Evolutionary conservation across 169 alveolate species (phyloP).

Genomic region (Eimeria falciformis): DNA sequence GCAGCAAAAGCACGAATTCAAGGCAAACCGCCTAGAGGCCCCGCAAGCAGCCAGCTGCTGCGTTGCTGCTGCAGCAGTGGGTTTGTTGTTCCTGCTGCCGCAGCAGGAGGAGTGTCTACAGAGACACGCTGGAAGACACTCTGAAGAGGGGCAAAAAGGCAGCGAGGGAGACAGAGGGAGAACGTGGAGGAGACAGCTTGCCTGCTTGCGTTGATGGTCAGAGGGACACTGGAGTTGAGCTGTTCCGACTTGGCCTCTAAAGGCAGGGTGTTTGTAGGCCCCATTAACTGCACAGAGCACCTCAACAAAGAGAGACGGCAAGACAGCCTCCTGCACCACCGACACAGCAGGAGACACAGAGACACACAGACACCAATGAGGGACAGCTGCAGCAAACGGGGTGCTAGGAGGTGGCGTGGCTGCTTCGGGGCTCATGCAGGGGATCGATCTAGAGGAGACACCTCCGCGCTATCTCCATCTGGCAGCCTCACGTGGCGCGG

Average conservation of each 20-base stretch:
- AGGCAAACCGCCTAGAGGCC: background rate
- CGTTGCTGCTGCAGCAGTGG: background rate
- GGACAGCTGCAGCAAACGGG: no score
- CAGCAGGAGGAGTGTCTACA: background rate
- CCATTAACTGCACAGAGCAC: slow-evolving; percentile 25
- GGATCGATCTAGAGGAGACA: no score
- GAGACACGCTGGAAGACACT: background rate
- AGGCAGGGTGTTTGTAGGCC: slow-evolving; percentile 56
- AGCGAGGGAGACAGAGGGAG: background rate
- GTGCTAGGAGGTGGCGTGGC: no score
- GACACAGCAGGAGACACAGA: background rate
- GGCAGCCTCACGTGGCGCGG: slow-evolving; percentile 30
- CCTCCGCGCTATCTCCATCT: background rate
- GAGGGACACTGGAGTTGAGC: background rate
- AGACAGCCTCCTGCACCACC: slow-evolving; percentile 15
- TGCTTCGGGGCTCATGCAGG: no score
- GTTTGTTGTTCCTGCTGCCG: background rate
- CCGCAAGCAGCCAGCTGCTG: background rate
- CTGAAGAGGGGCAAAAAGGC: background rate
- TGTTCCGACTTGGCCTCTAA: background rate
- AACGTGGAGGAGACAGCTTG: background rate
- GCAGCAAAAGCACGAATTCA: background rate
- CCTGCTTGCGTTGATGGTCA: background rate
- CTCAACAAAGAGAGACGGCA: slow-evolving; percentile 24
- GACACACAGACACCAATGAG: background rate